Evolutionary conservation across 306 rosid species (phyloP).

Genomic region (Quercus parvula): DNA sequence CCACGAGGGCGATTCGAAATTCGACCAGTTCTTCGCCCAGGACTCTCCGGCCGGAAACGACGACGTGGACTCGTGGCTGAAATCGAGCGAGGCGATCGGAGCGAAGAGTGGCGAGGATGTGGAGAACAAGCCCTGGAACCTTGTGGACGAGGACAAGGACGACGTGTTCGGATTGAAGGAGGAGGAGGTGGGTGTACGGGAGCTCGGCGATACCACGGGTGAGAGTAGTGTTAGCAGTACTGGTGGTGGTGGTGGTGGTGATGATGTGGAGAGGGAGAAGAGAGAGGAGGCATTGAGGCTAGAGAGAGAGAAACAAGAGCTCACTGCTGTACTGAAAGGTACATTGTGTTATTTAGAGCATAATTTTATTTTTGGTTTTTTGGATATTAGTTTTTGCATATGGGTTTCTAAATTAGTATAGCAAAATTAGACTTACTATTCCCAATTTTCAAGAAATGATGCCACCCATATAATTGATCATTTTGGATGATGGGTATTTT

Average conservation of each 20-base stretch:
- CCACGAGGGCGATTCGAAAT: slow-evolving; percentile 36
- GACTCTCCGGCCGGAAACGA: slow-evolving; percentile 1
- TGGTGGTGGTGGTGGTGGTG: background rate
- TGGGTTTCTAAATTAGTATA: too few species aligned
- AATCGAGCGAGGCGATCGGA: slow-evolving; percentile 21
- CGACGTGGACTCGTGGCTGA: slow-evolving; percentile 43
- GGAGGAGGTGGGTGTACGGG: slow-evolving; percentile 30
- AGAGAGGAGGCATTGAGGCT: slow-evolving; percentile 40
- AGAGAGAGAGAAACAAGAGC: slow-evolving; percentile 61
- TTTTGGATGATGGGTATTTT: too few species aligned
- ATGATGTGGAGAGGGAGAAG: slow-evolving; percentile 7
- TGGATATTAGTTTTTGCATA: too few species aligned
- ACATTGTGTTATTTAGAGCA: background rate
- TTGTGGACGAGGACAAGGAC: slow-evolving; percentile 44
- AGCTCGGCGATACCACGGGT: slow-evolving; percentile 13
- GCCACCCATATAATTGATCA: too few species aligned
- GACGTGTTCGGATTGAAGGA: slow-evolving; percentile 39
- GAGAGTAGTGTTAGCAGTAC: background rate
- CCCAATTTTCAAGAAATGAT: too few species aligned
- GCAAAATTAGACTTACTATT: too few species aligned
- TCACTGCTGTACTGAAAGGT: slow-evolving; percentile 67
- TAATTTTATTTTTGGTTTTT: too few species aligned
- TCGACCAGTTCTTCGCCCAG: slow-evolving; percentile 42
- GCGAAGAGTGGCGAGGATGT: slow-evolving; percentile 13
- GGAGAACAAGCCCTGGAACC: slow-evolving; percentile 51